These are phyloP conservation scores for Cryptosporidium tyzzeri DNA, from an alignment of 169 alveolate species.

Conservation along the genomic window DNA sequence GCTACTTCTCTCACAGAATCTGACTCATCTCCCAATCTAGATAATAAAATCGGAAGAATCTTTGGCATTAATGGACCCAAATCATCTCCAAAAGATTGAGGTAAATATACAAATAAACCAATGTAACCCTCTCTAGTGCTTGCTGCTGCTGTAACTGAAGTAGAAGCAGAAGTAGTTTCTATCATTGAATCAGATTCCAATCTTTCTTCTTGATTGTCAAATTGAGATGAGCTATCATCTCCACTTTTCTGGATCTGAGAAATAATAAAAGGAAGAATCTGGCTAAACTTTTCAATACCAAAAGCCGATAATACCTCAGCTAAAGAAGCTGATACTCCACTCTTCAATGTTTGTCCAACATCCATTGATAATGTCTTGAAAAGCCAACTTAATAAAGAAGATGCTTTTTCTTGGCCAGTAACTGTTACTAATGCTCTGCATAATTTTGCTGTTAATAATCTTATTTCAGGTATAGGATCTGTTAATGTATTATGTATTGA, in stretches of 20 bases:
- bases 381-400: conserved; percentile 48
- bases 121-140: conserved; percentile 81
- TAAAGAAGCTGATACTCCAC: conserved; percentile 70
- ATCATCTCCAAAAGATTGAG: conserved; percentile 78
- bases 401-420: conserved; percentile 54
- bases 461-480: conserved; percentile 72
- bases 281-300: conserved; percentile 50
- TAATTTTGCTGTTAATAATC: conserved; percentile 56
- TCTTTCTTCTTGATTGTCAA: background rate
- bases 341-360: conserved; percentile 56
- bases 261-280: conserved; percentile 72
- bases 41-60: conserved; percentile 76
- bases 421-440: conserved; percentile 42
- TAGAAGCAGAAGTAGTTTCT: background rate
- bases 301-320: conserved; percentile 68
- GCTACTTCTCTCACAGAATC: conserved; percentile 82
- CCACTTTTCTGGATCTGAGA: conserved; percentile 4
- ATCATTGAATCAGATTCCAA: background rate
- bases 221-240: background rate
- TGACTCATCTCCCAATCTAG: conserved; percentile 79
- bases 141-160: background rate
- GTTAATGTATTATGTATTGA: conserved; percentile 41
- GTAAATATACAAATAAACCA: conserved; percentile 83
- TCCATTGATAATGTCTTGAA: conserved; percentile 38
- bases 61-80: conserved; percentile 77